Base-by-base conservation (phyloP, 1,284 basidiomycete genomes). In the Volvariella surrecta region DNA sequence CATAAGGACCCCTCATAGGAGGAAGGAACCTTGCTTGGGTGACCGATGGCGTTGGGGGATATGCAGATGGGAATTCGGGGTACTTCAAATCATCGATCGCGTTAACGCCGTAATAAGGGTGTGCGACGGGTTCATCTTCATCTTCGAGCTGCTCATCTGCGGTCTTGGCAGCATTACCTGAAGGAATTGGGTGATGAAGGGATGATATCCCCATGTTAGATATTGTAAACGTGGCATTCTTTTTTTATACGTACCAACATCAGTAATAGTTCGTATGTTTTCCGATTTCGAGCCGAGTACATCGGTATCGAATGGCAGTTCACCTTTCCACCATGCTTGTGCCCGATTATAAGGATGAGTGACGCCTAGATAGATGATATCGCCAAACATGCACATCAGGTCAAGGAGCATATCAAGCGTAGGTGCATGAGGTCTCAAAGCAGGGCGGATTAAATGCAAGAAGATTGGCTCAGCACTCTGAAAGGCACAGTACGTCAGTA, bases 401-500 rank as follows among this genome's bases (percentile, higher is more conserved):
- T 83, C 78, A 19, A 87, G 62, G 19, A 73, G 45, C 19, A 73
- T 64, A 52, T 88, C 85, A 22, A 88, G 59, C 0, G 76, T 70
- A 4, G 66, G 52, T 7, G 73, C 69, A 50, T 88, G 81, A 9
- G 85, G 84, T 55, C 79, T 82, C 52, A 86, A 56, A 40, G 82
- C 54, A 24, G 82, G 83, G 13, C 84, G 80, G 28, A 89, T 68
- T 47, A 85, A 59, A 58, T 88, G 80, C 24, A 88, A 65, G 54
- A 76, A 88, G 31, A 88, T 71, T 3, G 85, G 86, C 59, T 89
- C 85, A 20, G 86, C 82, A 24, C 84, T 84, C 86, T 89, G 50
- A 6, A 49, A 13, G 37, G 11, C 31, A 31, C 37, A 47, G 48
- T 45, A 47, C 47, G 43, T 46, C 37, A 42, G 40, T 28, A 28